phyloP scores from a whole-genome alignment of 108 stramenopile species.

The Cyclotella kingstonii region DNA sequence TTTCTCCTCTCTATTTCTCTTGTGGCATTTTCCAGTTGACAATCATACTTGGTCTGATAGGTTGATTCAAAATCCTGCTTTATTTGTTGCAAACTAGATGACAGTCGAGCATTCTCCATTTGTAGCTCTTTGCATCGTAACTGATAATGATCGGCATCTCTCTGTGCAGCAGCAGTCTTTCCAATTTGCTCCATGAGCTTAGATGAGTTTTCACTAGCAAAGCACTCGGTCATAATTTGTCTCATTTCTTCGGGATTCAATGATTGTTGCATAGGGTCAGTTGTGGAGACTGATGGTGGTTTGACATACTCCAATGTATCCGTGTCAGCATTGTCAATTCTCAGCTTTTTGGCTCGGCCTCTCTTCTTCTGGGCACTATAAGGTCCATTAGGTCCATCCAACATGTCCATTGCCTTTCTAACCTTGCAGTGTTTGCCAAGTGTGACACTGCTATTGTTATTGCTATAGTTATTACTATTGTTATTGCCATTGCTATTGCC shows the following conservation, averaged over 20 bases:
- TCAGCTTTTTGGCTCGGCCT: neutral
- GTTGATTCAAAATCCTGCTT: neutral
- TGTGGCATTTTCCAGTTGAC: neutral
- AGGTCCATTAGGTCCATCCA: too few relatives aligned
- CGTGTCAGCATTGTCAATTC: neutral
- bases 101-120: neutral
- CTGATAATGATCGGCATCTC: neutral
- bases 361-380: slow-evolving; percentile 14
- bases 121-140: too few relatives aligned
- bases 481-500: too few relatives aligned
- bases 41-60: neutral
- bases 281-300: too few relatives aligned
- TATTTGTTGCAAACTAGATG: neutral
- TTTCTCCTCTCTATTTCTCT: neutral
- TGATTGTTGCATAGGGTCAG: neutral
- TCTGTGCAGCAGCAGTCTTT: neutral
- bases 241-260: neutral
- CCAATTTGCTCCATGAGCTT: slow-evolving; percentile 3
- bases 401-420: too few relatives aligned
- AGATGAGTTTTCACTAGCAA: neutral
- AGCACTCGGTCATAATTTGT: neutral
- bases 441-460: too few relatives aligned
- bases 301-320: neutral
- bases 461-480: too few relatives aligned
- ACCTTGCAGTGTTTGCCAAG: too few relatives aligned